Evolutionary conservation across 148 eudicot genomes (phyloP), one percentile per base, ranked within the genome.

Genomic region (Chenopodium berlandieri): DNA sequence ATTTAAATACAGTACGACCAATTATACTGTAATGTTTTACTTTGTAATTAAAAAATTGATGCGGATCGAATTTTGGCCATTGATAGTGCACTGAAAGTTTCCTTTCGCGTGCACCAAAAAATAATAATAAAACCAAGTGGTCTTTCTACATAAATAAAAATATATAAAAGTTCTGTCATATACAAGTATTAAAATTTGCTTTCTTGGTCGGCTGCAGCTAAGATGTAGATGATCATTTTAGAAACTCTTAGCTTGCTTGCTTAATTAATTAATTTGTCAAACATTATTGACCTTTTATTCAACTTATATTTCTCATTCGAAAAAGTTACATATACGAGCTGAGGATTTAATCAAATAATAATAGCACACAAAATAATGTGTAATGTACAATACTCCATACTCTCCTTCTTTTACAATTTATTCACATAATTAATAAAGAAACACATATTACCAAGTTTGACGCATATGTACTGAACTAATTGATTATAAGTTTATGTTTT

Each of bases 61-160:
- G 70, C 12, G 2, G 67, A 37, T 60, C 68, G 25, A 78, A 56
- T 77, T 76, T 68, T 56, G 76, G 84, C 84, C 80, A 82, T 13
- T n/a, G 71, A 82, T 76, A 82, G 84, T 70, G 80, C 63, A 7
- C 66, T 56, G n/a, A 79, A 79, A 79, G 75, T 32, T 56, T 3
- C 46, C 46, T 32, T 30, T 70, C 62, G 80, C 84, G 80, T 82
- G 80, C 76, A 76, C 22, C 13, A 47, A 27, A 27, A 34, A 62
- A 20, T 20, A 22, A 20, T 62, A 62, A 20, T 19, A 62, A 20
- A 62, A 62, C 9, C 65, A 62, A 62, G 62, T 62, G 65, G 23
- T 22, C 65, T 62, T 62, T 62, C 3, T 22, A 19, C 20, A 60
- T 31, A 31, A 31, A 65, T n/a, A n/a, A 71, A 20, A 71, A 4